Percentiles rank a stretch among this genome's conserved stretches.
These are phyloP conservation scores for Dictyostelium intermedium DNA, from an alignment of 78 protist species.

Conservation along the genomic window DNA sequence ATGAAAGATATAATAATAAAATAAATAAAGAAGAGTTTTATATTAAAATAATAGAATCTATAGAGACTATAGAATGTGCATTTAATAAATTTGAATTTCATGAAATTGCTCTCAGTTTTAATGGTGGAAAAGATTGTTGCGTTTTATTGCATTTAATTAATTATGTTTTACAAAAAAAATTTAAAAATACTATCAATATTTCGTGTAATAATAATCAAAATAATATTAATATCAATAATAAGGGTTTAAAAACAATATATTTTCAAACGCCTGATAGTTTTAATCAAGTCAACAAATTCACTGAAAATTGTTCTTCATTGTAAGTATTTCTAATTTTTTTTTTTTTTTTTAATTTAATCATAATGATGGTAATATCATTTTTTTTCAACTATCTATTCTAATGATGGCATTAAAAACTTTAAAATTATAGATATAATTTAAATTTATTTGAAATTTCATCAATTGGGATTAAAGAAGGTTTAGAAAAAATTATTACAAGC, in stretches of 20 bases:
- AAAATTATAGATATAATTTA: constrained; percentile 21
- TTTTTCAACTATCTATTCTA: too few relatives aligned
- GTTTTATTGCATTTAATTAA: constrained; percentile 74
- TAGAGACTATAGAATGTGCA: constrained; percentile 1
- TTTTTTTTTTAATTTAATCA: too few relatives aligned
- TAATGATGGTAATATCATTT: too few relatives aligned
- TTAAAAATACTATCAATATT: background rate
- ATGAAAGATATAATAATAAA: background rate
- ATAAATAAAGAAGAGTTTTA: background rate
- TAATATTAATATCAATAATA: constrained; percentile 3
- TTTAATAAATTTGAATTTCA: background rate
- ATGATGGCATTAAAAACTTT: too few relatives aligned
- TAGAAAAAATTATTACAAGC: background rate
- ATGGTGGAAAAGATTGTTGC: constrained; percentile 88
- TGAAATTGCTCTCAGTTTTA: constrained; percentile 73
- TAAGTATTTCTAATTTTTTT: background rate
- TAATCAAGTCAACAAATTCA: constrained; percentile 31
- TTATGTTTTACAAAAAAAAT: constrained; percentile 2
- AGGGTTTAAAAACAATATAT: constrained; percentile 8
- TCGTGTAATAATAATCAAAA: background rate
- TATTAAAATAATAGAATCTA: background rate
- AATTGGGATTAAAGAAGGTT: constrained; percentile 57
- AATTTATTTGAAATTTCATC: background rate
- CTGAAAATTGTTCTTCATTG: constrained; percentile 19
- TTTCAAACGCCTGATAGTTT: constrained; percentile 27